These are phyloP conservation scores for Phytophthora pinifolia DNA, from an alignment of 352 stramenopile species.

Conservation along the genomic window DNA sequence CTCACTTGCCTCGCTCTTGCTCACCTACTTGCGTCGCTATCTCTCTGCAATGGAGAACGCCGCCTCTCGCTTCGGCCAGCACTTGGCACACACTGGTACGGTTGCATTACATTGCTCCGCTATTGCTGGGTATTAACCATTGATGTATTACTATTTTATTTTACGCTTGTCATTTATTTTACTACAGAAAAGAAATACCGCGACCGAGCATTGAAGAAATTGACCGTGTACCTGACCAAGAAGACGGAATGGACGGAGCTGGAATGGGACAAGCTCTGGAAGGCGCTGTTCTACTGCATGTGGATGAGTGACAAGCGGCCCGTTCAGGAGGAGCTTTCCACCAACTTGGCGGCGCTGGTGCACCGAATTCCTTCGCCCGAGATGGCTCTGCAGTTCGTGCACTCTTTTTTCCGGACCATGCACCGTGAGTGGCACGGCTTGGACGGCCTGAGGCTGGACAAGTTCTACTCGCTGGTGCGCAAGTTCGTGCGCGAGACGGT, in stretches of 20 bases:
- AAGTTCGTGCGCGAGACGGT: slow-evolving; percentile 80
- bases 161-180: slow-evolving; percentile 3
- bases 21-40: too few relatives aligned
- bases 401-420: slow-evolving; percentile 86
- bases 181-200: slow-evolving; percentile 81
- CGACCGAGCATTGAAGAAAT: slow-evolving; percentile 80
- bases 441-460: slow-evolving; percentile 81
- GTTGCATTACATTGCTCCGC: not conserved
- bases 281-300: slow-evolving; percentile 90
- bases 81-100: slow-evolving; percentile 78
- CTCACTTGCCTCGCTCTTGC: not conserved
- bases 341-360: slow-evolving; percentile 59
- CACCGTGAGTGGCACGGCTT: slow-evolving; percentile 86
- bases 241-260: slow-evolving; percentile 67
- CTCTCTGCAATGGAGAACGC: slow-evolving; percentile 62
- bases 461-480: slow-evolving; percentile 85
- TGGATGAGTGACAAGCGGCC: slow-evolving; percentile 90
- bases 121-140: not conserved
- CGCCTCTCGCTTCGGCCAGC: slow-evolving; percentile 81
- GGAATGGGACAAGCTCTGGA: slow-evolving; percentile 90
- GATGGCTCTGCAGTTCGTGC: slow-evolving; percentile 64
- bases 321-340: slow-evolving; percentile 79
- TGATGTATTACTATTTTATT: slow-evolving; percentile 11
- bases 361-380: slow-evolving; percentile 51
- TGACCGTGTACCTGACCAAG: slow-evolving; percentile 72